A percentile compares a stretch with the other conserved stretches of the same genome.
Evolutionary conservation across 2,329 filamentous ascomycete species (phyloP).

Genomic region (Apiospora hydei): DNA sequence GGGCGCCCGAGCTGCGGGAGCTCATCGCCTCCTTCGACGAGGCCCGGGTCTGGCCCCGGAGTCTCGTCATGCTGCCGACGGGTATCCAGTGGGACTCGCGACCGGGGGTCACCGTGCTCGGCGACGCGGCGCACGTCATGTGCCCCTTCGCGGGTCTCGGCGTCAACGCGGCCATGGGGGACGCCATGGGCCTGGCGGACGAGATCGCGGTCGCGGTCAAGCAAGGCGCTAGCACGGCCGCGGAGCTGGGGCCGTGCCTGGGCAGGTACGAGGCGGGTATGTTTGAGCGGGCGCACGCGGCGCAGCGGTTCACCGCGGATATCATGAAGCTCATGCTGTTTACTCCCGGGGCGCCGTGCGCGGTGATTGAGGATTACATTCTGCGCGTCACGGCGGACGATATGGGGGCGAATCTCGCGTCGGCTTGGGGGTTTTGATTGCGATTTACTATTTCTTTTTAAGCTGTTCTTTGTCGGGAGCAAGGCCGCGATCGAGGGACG

Average conservation of each 20-base stretch:
- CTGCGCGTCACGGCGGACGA: not conserved
- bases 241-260: conserved; percentile 44
- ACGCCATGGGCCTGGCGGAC: conserved; percentile 57
- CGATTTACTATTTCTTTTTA: not conserved
- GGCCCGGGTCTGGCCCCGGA: conserved; percentile 48
- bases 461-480: not conserved
- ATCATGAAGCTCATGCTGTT: conserved; percentile 56
- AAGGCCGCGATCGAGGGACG: not conserved
- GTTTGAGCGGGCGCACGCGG: conserved; percentile 45
- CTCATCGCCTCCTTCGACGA: conserved; percentile 44
- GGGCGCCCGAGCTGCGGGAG: conserved; percentile 50
- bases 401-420: not conserved
- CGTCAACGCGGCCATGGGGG: conserved; percentile 64
- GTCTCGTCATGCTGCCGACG: conserved; percentile 61
- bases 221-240: conserved; percentile 29
- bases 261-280: conserved; percentile 47
- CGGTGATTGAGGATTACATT: conserved; percentile 23
- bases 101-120: conserved; percentile 60
- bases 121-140: conserved; percentile 68
- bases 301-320: conserved; percentile 53
- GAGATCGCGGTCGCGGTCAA: conserved; percentile 46
- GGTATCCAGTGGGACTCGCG: conserved; percentile 55
- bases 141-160: conserved; percentile 65
- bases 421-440: not conserved
- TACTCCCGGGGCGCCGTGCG: conserved; percentile 36